These are phyloP conservation scores for Rhynchosporium graminicola DNA, from an alignment of 2,329 filamentous ascomycete genomes.

Conservation along the genomic window DNA sequence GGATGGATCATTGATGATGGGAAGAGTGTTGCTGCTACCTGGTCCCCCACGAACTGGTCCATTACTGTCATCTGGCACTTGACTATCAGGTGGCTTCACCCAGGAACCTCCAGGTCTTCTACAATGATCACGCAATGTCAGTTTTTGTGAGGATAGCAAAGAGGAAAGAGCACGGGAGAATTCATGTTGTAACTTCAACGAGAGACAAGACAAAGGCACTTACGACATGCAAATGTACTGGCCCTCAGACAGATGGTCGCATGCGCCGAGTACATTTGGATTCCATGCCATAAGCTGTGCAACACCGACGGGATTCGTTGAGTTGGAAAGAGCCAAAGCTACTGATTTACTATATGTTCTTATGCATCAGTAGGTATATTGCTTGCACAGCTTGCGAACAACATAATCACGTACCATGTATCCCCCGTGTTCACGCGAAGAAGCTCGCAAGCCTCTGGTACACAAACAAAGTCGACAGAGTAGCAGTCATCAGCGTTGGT, in stretches of 20 bases:
- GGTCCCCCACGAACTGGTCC: background rate
- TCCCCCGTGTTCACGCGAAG: background rate
- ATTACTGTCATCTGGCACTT: conserved; percentile 1
- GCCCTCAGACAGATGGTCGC: background rate
- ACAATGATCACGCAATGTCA: background rate
- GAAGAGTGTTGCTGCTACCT: background rate
- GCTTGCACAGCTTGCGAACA: background rate
- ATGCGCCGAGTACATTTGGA: background rate
- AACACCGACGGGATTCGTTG: background rate
- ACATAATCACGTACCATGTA: background rate
- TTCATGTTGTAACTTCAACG: too few relatives aligned
- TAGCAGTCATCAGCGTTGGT: background rate
- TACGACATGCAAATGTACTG: conserved; percentile 3
- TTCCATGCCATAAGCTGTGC: background rate
- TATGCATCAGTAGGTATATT: background rate
- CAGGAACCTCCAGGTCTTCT: conserved; percentile 1
- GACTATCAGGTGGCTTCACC: background rate
- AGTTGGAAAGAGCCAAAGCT: background rate
- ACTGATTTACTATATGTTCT: background rate
- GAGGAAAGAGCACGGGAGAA: background rate
- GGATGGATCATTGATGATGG: background rate
- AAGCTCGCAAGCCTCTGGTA: conserved; percentile 1
- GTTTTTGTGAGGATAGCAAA: background rate
- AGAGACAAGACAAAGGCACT: background rate
- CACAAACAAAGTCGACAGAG: background rate